phyloP scores from a whole-genome alignment of 345 rosid species.

The Alliaria petiolata region DNA sequence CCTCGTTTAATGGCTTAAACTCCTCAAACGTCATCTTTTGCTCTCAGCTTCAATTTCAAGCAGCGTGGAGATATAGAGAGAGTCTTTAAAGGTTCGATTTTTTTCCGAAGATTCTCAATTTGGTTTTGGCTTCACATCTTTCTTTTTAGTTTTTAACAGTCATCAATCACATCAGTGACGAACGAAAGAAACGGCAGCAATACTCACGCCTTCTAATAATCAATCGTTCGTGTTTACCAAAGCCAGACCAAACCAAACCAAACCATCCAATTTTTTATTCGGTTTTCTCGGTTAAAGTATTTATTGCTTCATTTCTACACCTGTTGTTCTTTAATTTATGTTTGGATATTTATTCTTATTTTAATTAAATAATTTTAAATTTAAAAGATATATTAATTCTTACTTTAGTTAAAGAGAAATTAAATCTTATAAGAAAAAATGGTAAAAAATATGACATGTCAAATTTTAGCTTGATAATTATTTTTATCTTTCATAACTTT shows the following conservation, averaged over 20 bases:
- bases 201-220: conserved; percentile 7
- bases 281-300: background rate
- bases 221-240: background rate
- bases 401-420: background rate
- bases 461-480: background rate
- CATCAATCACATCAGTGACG: background rate
- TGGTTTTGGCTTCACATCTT: background rate
- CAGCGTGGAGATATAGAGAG: background rate
- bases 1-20: conserved; percentile 69
- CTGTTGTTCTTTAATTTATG: no score
- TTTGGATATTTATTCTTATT: background rate
- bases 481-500: background rate
- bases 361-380: background rate
- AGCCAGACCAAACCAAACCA: background rate
- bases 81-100: conserved; percentile 18
- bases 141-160: background rate
- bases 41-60: conserved; percentile 32
- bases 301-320: background rate
- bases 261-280: background rate
- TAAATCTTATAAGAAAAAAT: background rate
- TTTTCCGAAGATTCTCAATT: conserved; percentile 5
- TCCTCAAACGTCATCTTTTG: conserved; percentile 53
- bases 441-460: background rate
- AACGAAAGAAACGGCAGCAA: conserved; percentile 14
- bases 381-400: background rate